phyloP scores from a whole-genome alignment of 495 filamentous ascomycete species.

The Lophium mytilinum region DNA sequence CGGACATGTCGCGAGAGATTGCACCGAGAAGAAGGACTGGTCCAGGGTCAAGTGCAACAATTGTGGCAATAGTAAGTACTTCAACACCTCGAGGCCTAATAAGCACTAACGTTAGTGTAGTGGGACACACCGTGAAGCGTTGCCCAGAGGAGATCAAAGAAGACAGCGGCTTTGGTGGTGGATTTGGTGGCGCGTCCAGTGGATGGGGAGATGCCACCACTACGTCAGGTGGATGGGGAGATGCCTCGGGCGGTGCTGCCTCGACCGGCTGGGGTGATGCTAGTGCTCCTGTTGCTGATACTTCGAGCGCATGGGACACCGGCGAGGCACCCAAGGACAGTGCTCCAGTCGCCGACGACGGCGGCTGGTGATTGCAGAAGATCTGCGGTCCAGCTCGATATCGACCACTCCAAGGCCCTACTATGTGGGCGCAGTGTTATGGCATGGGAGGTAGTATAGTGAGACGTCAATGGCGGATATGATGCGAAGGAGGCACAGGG shows the following conservation, averaged over 20 bases:
- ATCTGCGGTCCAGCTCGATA: no score
- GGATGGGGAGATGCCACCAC: background rate
- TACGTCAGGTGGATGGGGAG: background rate
- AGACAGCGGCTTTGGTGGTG: conserved; percentile 1
- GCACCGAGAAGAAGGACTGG: conserved; percentile 22
- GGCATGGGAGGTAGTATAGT: no score
- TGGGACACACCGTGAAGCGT: conserved; percentile 16
- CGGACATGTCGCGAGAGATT: conserved; percentile 51
- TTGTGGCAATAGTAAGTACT: conserved; percentile 28
- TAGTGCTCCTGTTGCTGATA: background rate
- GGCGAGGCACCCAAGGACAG: no score
- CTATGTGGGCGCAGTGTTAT: no score
- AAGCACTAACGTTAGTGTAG: conserved; percentile 1
- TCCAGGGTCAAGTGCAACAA: conserved; percentile 22
- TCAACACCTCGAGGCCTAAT: background rate
- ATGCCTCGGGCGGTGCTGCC: background rate
- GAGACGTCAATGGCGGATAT: no score
- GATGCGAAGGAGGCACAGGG: no score
- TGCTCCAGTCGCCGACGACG: no score
- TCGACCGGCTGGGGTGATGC: background rate
- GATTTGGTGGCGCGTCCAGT: background rate
- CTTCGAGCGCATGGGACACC: background rate
- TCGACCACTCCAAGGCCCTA: no score
- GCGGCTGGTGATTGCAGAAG: no score
- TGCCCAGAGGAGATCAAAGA: conserved; percentile 7